Base-by-base conservation (phyloP, 805 yeast genomes). In the Kluyveromyces wickerhamii region DNA sequence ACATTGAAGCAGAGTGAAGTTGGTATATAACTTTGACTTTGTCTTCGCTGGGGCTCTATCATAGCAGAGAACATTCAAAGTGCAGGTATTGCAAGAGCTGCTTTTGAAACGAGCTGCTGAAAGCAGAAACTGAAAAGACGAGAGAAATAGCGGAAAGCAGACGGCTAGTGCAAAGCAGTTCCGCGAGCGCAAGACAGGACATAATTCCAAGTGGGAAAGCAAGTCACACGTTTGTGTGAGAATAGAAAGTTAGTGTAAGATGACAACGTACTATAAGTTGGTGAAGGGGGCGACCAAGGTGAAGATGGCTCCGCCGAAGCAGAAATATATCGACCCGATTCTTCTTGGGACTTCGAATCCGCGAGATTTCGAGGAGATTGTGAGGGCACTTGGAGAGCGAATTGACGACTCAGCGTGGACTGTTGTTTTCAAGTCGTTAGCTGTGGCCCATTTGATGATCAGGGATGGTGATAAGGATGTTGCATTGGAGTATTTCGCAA, bases 251-350 rank as follows among this genome's bases (percentile, higher is more conserved):
- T 14, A n/a, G 6, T 8, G 5, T 17, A 27, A 13, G 6, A 74
- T 75, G 82, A 73, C 80, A 2, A 74, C 82, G 1, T 78, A 76
- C 52, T 79, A 78, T 42, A 82, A 81, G 60, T 66, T 80, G 39
- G 92, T 82, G 44, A 83, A 82, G 63, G 77, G 85, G 30, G 86
- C 85, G 34, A 78, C 86, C 11, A 78, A 78, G 57, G 68, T 77
- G 21, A 78, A 78, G 75, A 72, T 85, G 63, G 97, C 97, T 8
- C 95, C 97, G n/a, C 98, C 98, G 5, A 92, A 92, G 61, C 81
- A 94, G 24, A 92, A 92, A 58, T 92, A 92, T 55, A 77, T 92
- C 35, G 97, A 89, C 62, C 97, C 97, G 1, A 85, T 92, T 34
- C 67, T 92, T 21, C 69, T 64, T 29, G 66, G 69, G 6, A 61